Evolutionary conservation across 192 early-diverging fungal genomes (phyloP).

Genomic region (Coemansia sp.): DNA sequence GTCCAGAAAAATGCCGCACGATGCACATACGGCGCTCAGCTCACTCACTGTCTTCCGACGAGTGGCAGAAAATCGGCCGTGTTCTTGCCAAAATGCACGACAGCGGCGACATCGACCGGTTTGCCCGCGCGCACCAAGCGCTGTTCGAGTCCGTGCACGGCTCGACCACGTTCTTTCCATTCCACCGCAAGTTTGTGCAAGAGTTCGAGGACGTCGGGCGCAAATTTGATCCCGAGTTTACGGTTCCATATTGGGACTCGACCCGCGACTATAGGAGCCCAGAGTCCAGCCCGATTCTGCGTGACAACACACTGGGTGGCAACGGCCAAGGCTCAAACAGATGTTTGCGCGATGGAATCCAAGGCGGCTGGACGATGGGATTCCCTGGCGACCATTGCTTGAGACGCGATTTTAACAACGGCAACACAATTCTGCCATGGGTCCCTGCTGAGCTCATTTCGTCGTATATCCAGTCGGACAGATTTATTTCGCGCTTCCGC

Average conservation of each 20-base stretch:
- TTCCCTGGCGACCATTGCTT: conserved; percentile 40
- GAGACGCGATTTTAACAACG: conserved; percentile 27
- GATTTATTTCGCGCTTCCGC: conserved; percentile 27
- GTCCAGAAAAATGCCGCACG: conserved; percentile 18
- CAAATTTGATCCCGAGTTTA: conserved; percentile 33
- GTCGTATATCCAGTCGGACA: conserved; percentile 40
- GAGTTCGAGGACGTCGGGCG: conserved; percentile 50
- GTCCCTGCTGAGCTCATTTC: conserved; percentile 41
- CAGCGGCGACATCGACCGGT: conserved; percentile 40
- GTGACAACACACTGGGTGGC: conserved; percentile 23
- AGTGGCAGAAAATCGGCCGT: conserved; percentile 31
- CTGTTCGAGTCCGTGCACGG: conserved; percentile 47
- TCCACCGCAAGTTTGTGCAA: conserved; percentile 52
- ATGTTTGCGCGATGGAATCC: conserved; percentile 35
- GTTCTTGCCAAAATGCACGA: conserved; percentile 32
- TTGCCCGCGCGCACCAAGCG: conserved; percentile 34
- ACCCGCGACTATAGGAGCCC: conserved; percentile 38
- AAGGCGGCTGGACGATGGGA: conserved; percentile 21
- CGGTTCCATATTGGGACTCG: conserved; percentile 50
- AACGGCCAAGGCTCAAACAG: conserved; percentile 30
- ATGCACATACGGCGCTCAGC: conserved; percentile 37
- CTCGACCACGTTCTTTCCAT: conserved; percentile 47
- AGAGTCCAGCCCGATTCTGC: conserved; percentile 30
- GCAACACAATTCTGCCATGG: conserved; percentile 35
- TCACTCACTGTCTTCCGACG: conserved; percentile 32